Percentiles rank a stretch among this genome's conserved stretches.
These are phyloP conservation scores for Mrakiaceae sp. DNA, from an alignment of 1,284 basidiomycete species.

Conservation along the genomic window DNA sequence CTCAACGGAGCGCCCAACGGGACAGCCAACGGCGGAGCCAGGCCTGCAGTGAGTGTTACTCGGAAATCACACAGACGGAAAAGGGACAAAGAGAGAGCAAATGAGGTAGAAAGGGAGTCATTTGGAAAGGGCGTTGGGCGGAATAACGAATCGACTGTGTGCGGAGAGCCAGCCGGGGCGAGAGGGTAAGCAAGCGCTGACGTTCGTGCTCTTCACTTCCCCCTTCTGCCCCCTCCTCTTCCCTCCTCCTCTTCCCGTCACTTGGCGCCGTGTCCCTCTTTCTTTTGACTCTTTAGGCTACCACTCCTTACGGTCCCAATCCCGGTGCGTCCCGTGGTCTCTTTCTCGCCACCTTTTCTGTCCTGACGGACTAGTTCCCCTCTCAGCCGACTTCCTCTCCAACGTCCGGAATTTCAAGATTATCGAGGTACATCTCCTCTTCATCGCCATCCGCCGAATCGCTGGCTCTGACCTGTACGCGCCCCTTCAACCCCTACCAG, in stretches of 20 bases:
- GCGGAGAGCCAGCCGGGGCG: background rate
- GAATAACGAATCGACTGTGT: background rate
- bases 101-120: background rate
- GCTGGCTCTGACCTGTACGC: too few relatives aligned
- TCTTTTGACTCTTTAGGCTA: background rate
- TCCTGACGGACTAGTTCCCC: background rate
- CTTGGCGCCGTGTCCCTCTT: background rate
- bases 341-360: background rate
- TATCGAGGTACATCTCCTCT: background rate
- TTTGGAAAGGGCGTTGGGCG: background rate
- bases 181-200: background rate
- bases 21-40: background rate
- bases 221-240: background rate
- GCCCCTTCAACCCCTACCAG: conserved; percentile 62
- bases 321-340: background rate
- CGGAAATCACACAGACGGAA: background rate
- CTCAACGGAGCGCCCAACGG: background rate
- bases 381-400: conserved; percentile 16
- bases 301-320: conserved; percentile 6
- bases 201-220: background rate
- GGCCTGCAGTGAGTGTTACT: background rate
- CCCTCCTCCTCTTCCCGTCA: background rate
- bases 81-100: background rate
- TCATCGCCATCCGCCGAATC: background rate
- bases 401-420: conserved; percentile 17